These are phyloP conservation scores for Hirsutella minnesotensis DNA, from an alignment of 2,329 filamentous ascomycete genomes.

Conservation along the genomic window DNA sequence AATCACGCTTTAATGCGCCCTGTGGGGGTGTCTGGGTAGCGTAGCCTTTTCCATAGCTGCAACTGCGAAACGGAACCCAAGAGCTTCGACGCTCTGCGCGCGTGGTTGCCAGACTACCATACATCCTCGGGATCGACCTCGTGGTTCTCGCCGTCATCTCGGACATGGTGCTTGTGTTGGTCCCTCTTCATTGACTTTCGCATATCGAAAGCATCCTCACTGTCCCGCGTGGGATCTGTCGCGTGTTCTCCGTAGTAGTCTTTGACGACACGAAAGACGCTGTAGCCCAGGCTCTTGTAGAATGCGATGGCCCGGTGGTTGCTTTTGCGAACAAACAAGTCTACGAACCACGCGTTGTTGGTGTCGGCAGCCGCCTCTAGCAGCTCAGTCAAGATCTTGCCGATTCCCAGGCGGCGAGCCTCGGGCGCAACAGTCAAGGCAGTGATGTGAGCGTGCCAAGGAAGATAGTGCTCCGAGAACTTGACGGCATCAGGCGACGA, in stretches of 20 bases:
- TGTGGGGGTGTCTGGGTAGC: too few species aligned
- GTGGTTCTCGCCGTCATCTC: conserved; percentile 69
- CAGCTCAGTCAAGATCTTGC: conserved; percentile 67
- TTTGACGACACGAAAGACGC: conserved; percentile 75
- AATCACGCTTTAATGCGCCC: too few species aligned
- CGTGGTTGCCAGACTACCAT: conserved; percentile 38
- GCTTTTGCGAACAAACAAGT: conserved; percentile 82
- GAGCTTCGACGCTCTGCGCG: background rate
- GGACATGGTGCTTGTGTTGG: conserved; percentile 59
- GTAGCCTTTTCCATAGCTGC: too few species aligned
- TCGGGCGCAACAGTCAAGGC: conserved; percentile 85
- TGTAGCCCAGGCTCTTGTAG: conserved; percentile 87
- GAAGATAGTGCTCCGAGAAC: conserved; percentile 81
- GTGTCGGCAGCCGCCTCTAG: conserved; percentile 75
- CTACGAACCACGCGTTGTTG: conserved; percentile 85
- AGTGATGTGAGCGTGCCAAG: conserved; percentile 98
- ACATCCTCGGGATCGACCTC: conserved; percentile 76
- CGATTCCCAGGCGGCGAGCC: conserved; percentile 76
- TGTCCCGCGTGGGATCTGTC: conserved; percentile 44
- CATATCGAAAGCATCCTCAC: conserved; percentile 95
- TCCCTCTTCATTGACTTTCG: conserved; percentile 81
- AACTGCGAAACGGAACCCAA: too few species aligned
- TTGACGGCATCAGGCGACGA: conserved; percentile 65
- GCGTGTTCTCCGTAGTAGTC: conserved; percentile 89
- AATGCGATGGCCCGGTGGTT: conserved; percentile 80